A percentile compares a stretch with the other conserved stretches of the same genome.
Evolutionary conservation across 352 stramenopile genomes (phyloP).

Genomic region (Globisporangium mamillatum): DNA sequence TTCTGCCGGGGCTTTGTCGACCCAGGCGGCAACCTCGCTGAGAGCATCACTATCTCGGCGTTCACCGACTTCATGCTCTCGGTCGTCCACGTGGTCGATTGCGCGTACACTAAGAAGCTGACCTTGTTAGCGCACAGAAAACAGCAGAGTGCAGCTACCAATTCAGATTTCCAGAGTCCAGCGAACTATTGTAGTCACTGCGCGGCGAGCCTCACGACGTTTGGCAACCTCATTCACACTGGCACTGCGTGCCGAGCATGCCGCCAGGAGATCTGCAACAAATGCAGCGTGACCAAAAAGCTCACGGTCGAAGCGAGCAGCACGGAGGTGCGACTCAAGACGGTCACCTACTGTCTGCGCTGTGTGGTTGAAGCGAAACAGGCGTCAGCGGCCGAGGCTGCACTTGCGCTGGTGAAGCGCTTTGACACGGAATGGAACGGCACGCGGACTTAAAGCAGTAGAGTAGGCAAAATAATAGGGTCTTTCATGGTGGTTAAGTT

Average conservation of each 20-base stretch:
- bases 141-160: slow-evolving; percentile 22
- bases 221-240: slow-evolving; percentile 25
- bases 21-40: background rate
- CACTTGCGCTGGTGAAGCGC: slow-evolving; percentile 10
- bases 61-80: slow-evolving; percentile 3
- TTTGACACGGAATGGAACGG: background rate
- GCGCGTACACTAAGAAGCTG: slow-evolving; percentile 14
- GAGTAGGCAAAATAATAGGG: too few species aligned
- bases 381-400: slow-evolving; percentile 31
- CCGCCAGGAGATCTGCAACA: slow-evolving; percentile 22
- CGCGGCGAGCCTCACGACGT: slow-evolving; percentile 25
- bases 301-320: slow-evolving; percentile 25
- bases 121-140: slow-evolving; percentile 8
- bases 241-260: slow-evolving; percentile 33
- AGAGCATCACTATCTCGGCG: background rate
- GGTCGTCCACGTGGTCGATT: slow-evolving; percentile 12
- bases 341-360: slow-evolving; percentile 37
- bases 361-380: slow-evolving; percentile 36
- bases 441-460: background rate
- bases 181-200: slow-evolving; percentile 20
- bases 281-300: slow-evolving; percentile 44
- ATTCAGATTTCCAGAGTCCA: background rate
- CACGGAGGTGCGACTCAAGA: slow-evolving; percentile 24
- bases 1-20: slow-evolving; percentile 8
- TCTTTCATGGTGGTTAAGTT: too few species aligned